These are phyloP conservation scores for Ascochyta rabiei DNA, from an alignment of 2,329 filamentous ascomycete species.

Conservation along the genomic window DNA sequence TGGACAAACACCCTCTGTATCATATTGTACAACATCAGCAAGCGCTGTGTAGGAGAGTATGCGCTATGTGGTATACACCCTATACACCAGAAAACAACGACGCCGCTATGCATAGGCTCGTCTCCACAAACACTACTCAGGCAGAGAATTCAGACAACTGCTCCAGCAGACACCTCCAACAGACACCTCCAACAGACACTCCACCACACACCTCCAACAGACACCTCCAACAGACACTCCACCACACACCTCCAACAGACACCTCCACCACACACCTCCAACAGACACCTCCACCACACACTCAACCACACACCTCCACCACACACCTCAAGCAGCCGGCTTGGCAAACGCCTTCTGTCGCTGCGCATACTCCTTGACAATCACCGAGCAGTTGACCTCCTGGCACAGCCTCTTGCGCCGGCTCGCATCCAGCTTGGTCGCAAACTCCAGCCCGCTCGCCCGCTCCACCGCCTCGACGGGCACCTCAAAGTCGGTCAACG, in stretches of 20 bases:
- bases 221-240: background rate
- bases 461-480: constrained; percentile 91
- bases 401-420: constrained; percentile 81
- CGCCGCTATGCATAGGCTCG: constrained; percentile 18
- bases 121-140: background rate
- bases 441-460: constrained; percentile 91
- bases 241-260: background rate
- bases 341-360: constrained; percentile 57
- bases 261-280: too few species aligned
- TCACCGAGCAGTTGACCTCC: constrained; percentile 81
- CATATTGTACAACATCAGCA: constrained; percentile 31
- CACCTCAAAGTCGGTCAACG: constrained; percentile 90
- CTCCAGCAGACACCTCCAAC: too few species aligned
- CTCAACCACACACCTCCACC: too few species aligned
- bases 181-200: background rate
- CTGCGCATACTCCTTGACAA: constrained; percentile 79
- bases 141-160: too few species aligned
- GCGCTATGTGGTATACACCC: constrained; percentile 13
- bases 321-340: constrained; percentile 5
- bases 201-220: too few species aligned
- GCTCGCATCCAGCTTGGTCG: constrained; percentile 73
- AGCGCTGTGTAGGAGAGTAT: constrained; percentile 4
- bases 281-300: background rate
- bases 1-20: constrained; percentile 17
- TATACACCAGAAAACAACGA: background rate